Base-by-base conservation (phyloP, 2,329 filamentous ascomycete species). In the Elsinoe perseae region DNA sequence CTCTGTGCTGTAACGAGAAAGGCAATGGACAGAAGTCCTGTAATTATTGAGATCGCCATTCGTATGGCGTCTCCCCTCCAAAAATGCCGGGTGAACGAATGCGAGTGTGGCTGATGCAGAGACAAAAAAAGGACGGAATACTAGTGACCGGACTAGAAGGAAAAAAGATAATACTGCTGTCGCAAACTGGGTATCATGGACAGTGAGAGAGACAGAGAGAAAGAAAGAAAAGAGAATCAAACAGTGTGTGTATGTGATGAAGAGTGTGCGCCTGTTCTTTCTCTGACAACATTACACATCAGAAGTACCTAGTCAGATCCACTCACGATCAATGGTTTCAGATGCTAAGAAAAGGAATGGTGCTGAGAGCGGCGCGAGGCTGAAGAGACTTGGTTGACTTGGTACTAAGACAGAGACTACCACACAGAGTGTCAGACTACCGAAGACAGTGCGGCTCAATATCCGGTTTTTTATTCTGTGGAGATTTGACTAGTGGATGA, bases 381-480 rank as follows among this genome's bases (percentile, higher is more conserved):
- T 44, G 40, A 23, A 12, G 40, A n/a, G n/a, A n/a, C n/a, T n/a
- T n/a, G n/a, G n/a, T n/a, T n/a, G n/a, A n/a, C n/a, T n/a, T n/a
- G n/a, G n/a, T n/a, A n/a, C n/a, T n/a, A n/a, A n/a, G n/a, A n/a
- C n/a, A n/a, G n/a, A n/a, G n/a, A n/a, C n/a, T n/a, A n/a, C n/a
- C n/a, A n/a, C n/a, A n/a, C n/a, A n/a, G n/a, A n/a, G n/a, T n/a
- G n/a, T n/a, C n/a, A n/a, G n/a, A n/a, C n/a, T n/a, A n/a, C n/a
- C n/a, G n/a, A n/a, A n/a, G n/a, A n/a, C n/a, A 25, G 7, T 50
- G 44, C 44, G 44, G 44, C 44, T 50, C 44, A 18, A 50, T 28
- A 50, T 50, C 44, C 44, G 44, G 44, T 50, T 50, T 50, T 46
- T n/a, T 30, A 30, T 50, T 36, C 32, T 36, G 32, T n/a, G n/a